Percentiles rank a stretch among this genome's conserved stretches.
Evolutionary conservation across 352 stramenopile species (phyloP).

Genomic region (Globisporangium nagaii): DNA sequence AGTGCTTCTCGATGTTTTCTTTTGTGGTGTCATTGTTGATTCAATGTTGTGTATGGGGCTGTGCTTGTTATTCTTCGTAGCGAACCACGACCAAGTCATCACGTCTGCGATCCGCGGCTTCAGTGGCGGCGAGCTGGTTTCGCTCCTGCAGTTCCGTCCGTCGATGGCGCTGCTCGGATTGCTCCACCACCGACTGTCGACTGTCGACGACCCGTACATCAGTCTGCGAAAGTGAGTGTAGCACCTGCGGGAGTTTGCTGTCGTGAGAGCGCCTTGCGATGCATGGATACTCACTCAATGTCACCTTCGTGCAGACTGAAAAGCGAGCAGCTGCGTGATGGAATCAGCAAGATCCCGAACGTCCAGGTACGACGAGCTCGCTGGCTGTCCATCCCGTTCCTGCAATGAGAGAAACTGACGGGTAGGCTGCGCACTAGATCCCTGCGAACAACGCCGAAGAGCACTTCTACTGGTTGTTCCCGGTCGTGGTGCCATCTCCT

Average conservation of each 20-base stretch:
- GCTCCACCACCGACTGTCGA: slow-evolving; percentile 60
- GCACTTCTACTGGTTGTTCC: slow-evolving; percentile 84
- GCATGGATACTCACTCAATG: too few relatives aligned
- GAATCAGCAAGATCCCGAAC: slow-evolving; percentile 48
- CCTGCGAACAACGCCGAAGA: slow-evolving; percentile 46
- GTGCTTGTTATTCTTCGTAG: slow-evolving; percentile 16
- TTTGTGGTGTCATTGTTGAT: background rate
- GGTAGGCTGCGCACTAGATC: slow-evolving; percentile 25
- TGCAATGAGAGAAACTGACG: too few relatives aligned
- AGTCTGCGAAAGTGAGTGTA: slow-evolving; percentile 59
- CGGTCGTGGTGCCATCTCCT: slow-evolving; percentile 58
- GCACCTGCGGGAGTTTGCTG: too few relatives aligned
- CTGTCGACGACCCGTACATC: slow-evolving; percentile 68
- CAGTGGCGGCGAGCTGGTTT: slow-evolving; percentile 68
- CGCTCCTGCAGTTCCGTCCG: slow-evolving; percentile 65
- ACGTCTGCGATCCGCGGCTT: slow-evolving; percentile 81
- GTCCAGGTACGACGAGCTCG: slow-evolving; percentile 30
- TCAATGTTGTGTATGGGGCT: background rate
- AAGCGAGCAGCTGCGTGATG: slow-evolving; percentile 54
- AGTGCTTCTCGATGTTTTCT: too few relatives aligned
- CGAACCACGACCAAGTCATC: slow-evolving; percentile 74
- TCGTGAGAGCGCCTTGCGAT: too few relatives aligned
- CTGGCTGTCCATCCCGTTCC: background rate
- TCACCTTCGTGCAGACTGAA: slow-evolving; percentile 59
- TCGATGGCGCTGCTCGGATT: slow-evolving; percentile 75